phyloP scores from a whole-genome alignment of 78 protist genomes.

The Carpediemonas membranifera region DNA sequence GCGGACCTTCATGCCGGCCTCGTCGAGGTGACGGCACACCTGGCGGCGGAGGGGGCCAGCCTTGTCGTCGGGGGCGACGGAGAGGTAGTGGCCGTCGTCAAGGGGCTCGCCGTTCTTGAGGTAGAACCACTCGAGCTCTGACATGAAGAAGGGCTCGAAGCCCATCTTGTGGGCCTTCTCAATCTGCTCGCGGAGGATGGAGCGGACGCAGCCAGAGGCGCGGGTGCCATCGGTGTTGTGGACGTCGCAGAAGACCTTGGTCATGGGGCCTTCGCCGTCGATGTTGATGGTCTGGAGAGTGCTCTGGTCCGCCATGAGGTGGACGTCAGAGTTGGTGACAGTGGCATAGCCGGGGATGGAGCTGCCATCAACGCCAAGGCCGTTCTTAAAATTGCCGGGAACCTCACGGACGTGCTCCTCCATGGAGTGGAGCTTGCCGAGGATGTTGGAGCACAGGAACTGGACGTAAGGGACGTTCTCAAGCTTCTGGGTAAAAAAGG shows the following conservation, averaged over 20 bases:
- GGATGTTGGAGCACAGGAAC: not conserved
- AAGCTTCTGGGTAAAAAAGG: too few relatives aligned
- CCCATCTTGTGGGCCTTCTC: constrained; percentile 13
- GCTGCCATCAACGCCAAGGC: constrained; percentile 1
- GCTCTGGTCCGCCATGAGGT: not conserved
- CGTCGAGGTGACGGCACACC: not conserved
- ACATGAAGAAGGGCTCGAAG: not conserved
- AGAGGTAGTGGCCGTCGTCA: constrained; percentile 14
- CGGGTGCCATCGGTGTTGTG: not conserved
- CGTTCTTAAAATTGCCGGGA: not conserved
- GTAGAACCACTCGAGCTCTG: constrained; percentile 27
- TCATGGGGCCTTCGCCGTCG: not conserved
- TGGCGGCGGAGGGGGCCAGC: not conserved
- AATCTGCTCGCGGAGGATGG: not conserved
- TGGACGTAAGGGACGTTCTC: not conserved
- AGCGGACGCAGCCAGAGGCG: constrained; percentile 8
- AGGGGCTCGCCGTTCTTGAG: not conserved
- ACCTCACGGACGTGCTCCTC: not conserved
- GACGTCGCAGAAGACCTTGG: not conserved
- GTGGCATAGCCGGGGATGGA: constrained; percentile 11
- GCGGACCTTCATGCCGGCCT: not conserved
- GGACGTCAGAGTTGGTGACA: not conserved
- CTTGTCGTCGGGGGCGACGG: constrained; percentile 24
- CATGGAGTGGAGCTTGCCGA: not conserved
- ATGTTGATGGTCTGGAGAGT: not conserved